These are phyloP conservation scores for Fraxinus americana DNA, from an alignment of 257 asterid genomes.

Conservation along the genomic window DNA sequence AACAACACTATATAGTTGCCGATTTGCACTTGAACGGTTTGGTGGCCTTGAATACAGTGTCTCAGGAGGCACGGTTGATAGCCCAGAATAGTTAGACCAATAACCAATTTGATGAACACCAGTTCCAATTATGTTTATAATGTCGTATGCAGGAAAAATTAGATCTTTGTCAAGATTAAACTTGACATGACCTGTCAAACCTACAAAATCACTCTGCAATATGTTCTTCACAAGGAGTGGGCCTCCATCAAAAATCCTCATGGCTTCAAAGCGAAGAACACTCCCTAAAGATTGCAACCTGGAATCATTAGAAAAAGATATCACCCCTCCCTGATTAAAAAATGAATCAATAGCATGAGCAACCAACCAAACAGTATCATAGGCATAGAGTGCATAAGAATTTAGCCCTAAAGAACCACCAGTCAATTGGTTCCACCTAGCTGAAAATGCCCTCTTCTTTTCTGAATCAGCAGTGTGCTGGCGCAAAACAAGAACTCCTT, in stretches of 20 bases:
- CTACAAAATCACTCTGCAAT: conserved; percentile 60
- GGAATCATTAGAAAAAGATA: conserved; percentile 71
- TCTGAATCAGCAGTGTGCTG: conserved; percentile 53
- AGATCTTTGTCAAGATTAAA: conserved; percentile 59
- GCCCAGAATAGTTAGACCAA: conserved; percentile 85
- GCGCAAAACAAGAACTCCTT: conserved; percentile 57
- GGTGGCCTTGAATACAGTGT: conserved; percentile 42
- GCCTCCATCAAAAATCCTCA: conserved; percentile 82
- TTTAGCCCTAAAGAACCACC: conserved; percentile 62
- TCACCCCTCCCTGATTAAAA: conserved; percentile 63
- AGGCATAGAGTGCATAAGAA: conserved; percentile 76
- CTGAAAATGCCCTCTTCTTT: conserved; percentile 49
- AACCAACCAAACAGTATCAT: conserved; percentile 81
- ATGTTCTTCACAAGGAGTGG: conserved; percentile 59
- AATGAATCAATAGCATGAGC: conserved; percentile 82
- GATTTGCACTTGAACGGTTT: conserved; percentile 56
- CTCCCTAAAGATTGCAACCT: conserved; percentile 43
- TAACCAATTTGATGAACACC: conserved; percentile 77
- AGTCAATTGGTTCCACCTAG: conserved; percentile 58
- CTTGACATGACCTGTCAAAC: conserved; percentile 74
- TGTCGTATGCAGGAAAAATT: conserved; percentile 69
- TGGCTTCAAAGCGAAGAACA: conserved; percentile 60
- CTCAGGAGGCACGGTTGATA: conserved; percentile 70
- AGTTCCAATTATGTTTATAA: conserved; percentile 75
- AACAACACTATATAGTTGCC: conserved; percentile 55